These are phyloP conservation scores for Oldenlandia corymbosa DNA, from an alignment of 257 asterid species.

Conservation along the genomic window DNA sequence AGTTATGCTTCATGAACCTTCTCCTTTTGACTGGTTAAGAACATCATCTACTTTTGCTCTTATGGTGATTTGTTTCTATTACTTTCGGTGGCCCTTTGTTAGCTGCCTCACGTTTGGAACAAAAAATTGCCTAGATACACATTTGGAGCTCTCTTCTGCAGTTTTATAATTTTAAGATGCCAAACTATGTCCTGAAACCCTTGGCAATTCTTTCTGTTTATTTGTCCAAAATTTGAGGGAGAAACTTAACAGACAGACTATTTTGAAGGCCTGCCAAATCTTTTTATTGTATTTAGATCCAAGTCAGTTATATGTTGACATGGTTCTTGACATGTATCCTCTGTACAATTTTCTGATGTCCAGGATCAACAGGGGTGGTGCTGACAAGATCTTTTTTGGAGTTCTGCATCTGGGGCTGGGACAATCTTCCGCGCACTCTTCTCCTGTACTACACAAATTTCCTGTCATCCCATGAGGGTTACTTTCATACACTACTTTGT, in stretches of 20 bases:
- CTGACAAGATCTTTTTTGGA: constrained; percentile 81
- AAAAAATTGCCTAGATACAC: too few species aligned
- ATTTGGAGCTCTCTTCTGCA: too few species aligned
- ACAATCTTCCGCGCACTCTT: constrained; percentile 92
- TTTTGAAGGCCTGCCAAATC: neutral
- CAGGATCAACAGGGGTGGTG: constrained; percentile 78
- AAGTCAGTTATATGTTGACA: neutral
- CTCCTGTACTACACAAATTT: constrained; percentile 89
- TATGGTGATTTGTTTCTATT: too few species aligned
- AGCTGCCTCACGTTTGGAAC: too few species aligned
- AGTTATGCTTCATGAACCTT: neutral
- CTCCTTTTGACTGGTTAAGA: neutral
- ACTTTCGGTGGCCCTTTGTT: too few species aligned
- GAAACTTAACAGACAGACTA: neutral
- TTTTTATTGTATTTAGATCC: neutral
- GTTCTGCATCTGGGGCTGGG: constrained; percentile 99
- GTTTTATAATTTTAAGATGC: too few species aligned
- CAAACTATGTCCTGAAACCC: neutral
- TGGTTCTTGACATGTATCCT: neutral
- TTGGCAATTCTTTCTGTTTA: neutral
- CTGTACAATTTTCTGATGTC: neutral
- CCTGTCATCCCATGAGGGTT: constrained; percentile 80
- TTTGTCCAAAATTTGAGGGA: too few species aligned
- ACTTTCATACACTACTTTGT: constrained; percentile 83
- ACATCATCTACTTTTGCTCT: neutral